Evolutionary conservation across 1,284 basidiomycete species (phyloP).

Genomic region (Ceratobasidium papillatum): DNA sequence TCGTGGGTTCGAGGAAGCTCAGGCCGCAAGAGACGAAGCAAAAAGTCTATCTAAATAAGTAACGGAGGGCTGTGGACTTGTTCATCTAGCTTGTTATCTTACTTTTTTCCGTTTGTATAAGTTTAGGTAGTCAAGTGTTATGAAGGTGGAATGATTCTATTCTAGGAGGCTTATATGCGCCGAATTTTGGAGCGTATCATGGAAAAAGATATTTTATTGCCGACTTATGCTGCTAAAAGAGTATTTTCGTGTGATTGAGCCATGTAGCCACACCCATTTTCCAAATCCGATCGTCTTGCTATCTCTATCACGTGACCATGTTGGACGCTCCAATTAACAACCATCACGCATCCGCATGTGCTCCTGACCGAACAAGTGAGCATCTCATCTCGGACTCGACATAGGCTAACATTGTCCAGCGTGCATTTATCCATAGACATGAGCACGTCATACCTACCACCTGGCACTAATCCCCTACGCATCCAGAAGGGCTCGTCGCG

Average conservation of each 20-base stretch:
- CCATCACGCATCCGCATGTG: constrained; percentile 17
- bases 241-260: too few species aligned
- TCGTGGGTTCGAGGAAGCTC: background rate
- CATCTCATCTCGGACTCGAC: background rate
- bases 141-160: too few species aligned
- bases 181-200: background rate
- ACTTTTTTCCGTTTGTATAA: background rate
- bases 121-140: background rate
- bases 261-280: too few species aligned
- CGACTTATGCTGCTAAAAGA: too few species aligned
- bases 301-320: constrained; percentile 29
- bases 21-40: background rate
- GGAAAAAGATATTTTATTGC: too few species aligned
- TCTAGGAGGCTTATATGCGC: too few species aligned
- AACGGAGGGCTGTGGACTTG: too few species aligned
- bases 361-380: constrained; percentile 4
- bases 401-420: background rate
- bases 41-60: background rate
- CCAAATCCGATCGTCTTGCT: background rate
- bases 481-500: constrained; percentile 37
- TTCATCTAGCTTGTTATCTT: background rate
- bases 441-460: constrained; percentile 24
- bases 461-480: constrained; percentile 32
- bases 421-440: background rate
- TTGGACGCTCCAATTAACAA: constrained; percentile 34